Conservation (phyloP, 2,329 filamentous ascomycete genomes). For the Arachnopeziza araneosa region DNA sequence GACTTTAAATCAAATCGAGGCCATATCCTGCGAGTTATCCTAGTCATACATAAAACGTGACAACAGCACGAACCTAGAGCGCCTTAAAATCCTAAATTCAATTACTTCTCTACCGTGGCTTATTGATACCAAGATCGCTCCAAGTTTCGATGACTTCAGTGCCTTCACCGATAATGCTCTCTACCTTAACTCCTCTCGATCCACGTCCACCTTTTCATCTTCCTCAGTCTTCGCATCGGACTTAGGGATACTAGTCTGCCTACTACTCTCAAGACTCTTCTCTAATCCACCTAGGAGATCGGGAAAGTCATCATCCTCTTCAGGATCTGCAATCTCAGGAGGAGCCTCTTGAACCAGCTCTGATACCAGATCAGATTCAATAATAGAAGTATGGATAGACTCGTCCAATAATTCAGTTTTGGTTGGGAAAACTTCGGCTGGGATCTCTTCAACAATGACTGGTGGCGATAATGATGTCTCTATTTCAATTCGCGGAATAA, state of each 20-base stretch:
- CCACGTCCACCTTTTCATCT: neutral
- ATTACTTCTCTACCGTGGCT: too few relatives aligned
- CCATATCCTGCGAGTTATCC: too few relatives aligned
- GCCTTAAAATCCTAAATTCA: too few relatives aligned
- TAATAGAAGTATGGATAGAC: neutral
- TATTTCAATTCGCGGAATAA: too few relatives aligned
- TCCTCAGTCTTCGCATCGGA: neutral
- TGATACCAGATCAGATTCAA: neutral
- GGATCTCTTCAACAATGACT: neutral
- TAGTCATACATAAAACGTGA: too few relatives aligned
- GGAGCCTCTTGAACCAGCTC: neutral
- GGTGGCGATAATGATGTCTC: neutral
- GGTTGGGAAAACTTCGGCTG: neutral
- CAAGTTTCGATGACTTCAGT: too few relatives aligned
- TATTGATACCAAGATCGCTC: too few relatives aligned
- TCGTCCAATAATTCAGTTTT: neutral
- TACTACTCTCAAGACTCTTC: constrained; percentile 16
- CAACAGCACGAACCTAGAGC: too few relatives aligned
- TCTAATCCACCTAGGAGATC: constrained; percentile 27
- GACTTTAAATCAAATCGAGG: too few relatives aligned
- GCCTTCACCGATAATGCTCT: neutral
- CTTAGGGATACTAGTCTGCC: neutral
- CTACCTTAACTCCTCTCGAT: neutral
- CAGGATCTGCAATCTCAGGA: neutral
- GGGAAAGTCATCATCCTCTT: constrained; percentile 22